Evolutionary conservation across 805 yeast species (phyloP), one percentile per base, ranked within the genome.

Genomic region (Suhomyces faveliae): DNA sequence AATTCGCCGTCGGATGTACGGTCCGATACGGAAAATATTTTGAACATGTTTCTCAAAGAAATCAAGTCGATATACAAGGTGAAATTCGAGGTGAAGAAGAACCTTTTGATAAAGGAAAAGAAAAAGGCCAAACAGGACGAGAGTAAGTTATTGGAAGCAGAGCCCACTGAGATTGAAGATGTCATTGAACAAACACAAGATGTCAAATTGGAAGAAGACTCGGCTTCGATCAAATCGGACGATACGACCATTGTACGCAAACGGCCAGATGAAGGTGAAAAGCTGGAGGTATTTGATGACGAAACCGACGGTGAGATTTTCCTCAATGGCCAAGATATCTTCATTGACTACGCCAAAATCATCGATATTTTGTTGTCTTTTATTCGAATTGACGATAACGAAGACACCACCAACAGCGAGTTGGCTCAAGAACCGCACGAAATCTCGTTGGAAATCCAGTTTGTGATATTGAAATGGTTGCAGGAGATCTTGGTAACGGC

Each of bases 1-100:
- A 92, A 88, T 55, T 76, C 92, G 2, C 89, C 89, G 51, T 82
- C 84, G 46, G 98, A 92, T 64, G 96, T 94, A 3, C 75, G 96
- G 54, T 83, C 85, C 2, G 89, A 89, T 37, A 90, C 98, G 0
- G 88, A 85, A 50, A 83, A 85, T 40, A 79, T 91, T 30, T 65
- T 94, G 50, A 87, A 85, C 50, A 77, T 81, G 3, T 79, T 94
- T 50, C 70, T 94, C 25, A 86, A 83, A 54, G 98, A 94, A 60
- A 85, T 92, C 44, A 82, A 81, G 54, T 74, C 88, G 35, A 80
- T 91, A n/a, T 74, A 87, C 19, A 84, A 84, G 52, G 81, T 92
- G 30, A 85, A 83, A 60, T 67, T 73, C 40, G 70, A 77, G 38
- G 77, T 81, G 1, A 75, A 74, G 43, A 56, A 55, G 51, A 47